phyloP scores from a whole-genome alignment of 106 monocot genomes.

The Apostasia shenzhenica region DNA sequence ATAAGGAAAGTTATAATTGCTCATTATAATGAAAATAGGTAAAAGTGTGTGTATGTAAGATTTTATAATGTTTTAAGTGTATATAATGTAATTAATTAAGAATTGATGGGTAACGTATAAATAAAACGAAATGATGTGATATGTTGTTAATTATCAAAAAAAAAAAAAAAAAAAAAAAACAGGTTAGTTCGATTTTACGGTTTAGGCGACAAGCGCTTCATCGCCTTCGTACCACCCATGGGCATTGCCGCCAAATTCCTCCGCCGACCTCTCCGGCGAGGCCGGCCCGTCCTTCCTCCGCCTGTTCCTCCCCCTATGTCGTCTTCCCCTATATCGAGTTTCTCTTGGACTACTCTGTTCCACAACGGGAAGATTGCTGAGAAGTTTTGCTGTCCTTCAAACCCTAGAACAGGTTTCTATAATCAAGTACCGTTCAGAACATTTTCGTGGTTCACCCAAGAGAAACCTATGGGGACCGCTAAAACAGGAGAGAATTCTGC shows the following conservation, averaged over 20 bases:
- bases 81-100: too few species aligned
- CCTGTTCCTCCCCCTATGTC: conserved; percentile 28
- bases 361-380: background rate
- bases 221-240: conserved; percentile 5
- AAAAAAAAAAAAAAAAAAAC: too few species aligned
- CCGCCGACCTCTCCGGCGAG: conserved; percentile 18
- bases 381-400: background rate
- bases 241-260: conserved; percentile 14
- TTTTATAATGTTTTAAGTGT: too few species aligned
- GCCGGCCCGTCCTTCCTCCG: background rate
- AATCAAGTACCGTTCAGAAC: background rate
- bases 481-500: background rate
- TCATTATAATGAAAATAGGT: too few species aligned
- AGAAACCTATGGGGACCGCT: background rate
- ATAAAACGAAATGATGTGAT: too few species aligned
- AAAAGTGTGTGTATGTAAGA: too few species aligned
- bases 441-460: conserved; percentile 6
- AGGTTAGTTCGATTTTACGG: too few species aligned
- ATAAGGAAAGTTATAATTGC: too few species aligned
- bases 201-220: background rate
- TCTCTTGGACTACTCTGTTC: background rate
- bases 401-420: background rate
- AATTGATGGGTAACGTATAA: too few species aligned
- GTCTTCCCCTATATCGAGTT: conserved; percentile 3
- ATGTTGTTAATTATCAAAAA: too few species aligned